Evolutionary conservation across 2,329 filamentous ascomycete genomes (phyloP), one percentile per base, ranked within the genome.

Genomic region (Drechslerella coelobrocha): DNA sequence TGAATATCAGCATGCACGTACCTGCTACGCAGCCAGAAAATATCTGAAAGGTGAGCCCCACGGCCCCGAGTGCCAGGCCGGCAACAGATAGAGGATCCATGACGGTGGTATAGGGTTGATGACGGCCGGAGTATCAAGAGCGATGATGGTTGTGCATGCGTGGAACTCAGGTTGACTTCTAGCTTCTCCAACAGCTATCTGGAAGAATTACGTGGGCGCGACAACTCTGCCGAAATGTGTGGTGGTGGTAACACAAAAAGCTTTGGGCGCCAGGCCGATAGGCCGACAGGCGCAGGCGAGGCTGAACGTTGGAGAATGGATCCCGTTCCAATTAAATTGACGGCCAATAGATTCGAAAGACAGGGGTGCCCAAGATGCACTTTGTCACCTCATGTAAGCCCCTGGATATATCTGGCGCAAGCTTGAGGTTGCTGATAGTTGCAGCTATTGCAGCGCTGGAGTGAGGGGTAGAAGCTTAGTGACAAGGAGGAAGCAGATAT

Each of bases 31-130:
- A 59, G 26, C 54, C 39, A 26, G 54, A 48, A 19, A 59, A 59
- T 31, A 59, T 47, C 41, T 59, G 39, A 37, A 48, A 59, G 26
- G 54, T 59, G n/a, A 59, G 54, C 21, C 10, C 10, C 19, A 45
- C 53, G 53, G 53, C 53, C 6, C 53, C 53, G 39, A 56, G 53
- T 21, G 53, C 37, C 34, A 56, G 37, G 39, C 53, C 53, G 34
- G 53, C 53, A 26, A 56, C 23, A 9, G 53, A 56, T 56, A 56
- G 23, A 56, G 53, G 53, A 27, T 56, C 53, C 53, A 56, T 56
- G 53, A 43, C 26, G 37, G 34, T 26, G 53, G 39, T 6, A 45
- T 23, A 29, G 34, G 8, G 4, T 29, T 4, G 53, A 9, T 41
- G 21, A 17, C 23, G 10, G 51, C 29, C 19, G 37, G 29, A 26